Evolutionary conservation across 305 asterid species (phyloP).

Genomic region (Fraxinus velutina): DNA sequence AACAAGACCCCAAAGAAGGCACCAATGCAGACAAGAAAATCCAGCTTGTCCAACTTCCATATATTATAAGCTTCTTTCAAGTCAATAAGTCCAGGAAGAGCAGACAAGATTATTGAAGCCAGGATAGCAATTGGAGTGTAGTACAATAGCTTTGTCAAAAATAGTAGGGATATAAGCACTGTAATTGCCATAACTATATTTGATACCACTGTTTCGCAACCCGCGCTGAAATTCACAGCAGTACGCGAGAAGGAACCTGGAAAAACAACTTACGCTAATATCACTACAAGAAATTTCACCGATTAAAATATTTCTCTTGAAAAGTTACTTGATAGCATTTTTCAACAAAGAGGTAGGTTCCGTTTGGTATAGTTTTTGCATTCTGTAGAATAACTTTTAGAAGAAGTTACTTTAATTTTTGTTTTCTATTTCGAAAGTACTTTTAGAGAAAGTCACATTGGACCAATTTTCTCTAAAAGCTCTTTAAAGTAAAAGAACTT

Average conservation of each 20-base stretch:
- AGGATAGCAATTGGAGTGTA: conserved; percentile 67
- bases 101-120: conserved; percentile 70
- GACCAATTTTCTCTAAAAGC: too few relatives aligned
- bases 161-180: conserved; percentile 48
- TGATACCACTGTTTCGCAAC: conserved; percentile 61
- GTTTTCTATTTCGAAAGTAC: too few relatives aligned
- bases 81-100: conserved; percentile 71
- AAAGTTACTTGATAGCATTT: background rate
- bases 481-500: too few relatives aligned
- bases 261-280: background rate
- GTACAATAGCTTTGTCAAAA: conserved; percentile 54
- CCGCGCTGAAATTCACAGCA: conserved; percentile 73
- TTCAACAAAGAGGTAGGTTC: background rate
- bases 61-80: conserved; percentile 44
- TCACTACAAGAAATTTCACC: background rate
- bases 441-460: too few relatives aligned
- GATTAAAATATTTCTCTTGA: background rate
- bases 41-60: conserved; percentile 73
- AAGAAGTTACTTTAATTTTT: too few relatives aligned
- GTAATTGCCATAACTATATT: conserved; percentile 69
- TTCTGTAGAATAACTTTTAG: too few relatives aligned
- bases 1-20: conserved; percentile 71
- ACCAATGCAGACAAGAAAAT: conserved; percentile 52
- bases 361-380: too few relatives aligned
- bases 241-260: conserved; percentile 80